phyloP scores from a whole-genome alignment of 306 rosid species.

The Begonia loranthoides region DNA sequence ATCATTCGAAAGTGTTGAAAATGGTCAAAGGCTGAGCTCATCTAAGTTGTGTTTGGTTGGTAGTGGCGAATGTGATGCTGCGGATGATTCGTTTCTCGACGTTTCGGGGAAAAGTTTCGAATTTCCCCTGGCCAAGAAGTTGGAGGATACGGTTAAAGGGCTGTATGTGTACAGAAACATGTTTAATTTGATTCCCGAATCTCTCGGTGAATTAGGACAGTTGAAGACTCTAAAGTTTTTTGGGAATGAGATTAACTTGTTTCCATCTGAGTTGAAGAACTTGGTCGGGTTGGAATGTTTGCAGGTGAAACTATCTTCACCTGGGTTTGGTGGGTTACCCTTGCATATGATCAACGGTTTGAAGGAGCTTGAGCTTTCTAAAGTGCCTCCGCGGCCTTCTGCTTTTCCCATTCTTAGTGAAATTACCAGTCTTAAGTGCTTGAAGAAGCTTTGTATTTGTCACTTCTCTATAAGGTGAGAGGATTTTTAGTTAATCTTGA shows the following conservation, averaged over 20 bases:
- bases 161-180: constrained; percentile 58
- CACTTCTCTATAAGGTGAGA: constrained; percentile 73
- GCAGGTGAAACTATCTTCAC: constrained; percentile 67
- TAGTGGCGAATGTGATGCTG: constrained; percentile 10
- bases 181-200: constrained; percentile 68
- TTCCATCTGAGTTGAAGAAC: constrained; percentile 47
- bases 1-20: constrained; percentile 14
- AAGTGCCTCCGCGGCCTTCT: constrained; percentile 74
- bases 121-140: constrained; percentile 28
- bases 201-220: constrained; percentile 30
- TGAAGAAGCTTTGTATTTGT: constrained; percentile 75
- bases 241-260: constrained; percentile 78
- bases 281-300: constrained; percentile 56
- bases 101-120: constrained; percentile 56
- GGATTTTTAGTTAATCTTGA: neutral
- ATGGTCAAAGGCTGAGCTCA: constrained; percentile 10
- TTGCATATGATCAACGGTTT: constrained; percentile 46
- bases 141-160: constrained; percentile 31
- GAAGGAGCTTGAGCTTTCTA: constrained; percentile 88
- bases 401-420: constrained; percentile 61
- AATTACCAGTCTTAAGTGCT: constrained; percentile 58
- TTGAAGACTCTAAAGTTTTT: constrained; percentile 72
- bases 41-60: constrained; percentile 11
- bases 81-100: constrained; percentile 45
- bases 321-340: constrained; percentile 73